Evolutionary conservation across 257 asterid genomes (phyloP).

Genomic region (Osmanthus fragrans): DNA sequence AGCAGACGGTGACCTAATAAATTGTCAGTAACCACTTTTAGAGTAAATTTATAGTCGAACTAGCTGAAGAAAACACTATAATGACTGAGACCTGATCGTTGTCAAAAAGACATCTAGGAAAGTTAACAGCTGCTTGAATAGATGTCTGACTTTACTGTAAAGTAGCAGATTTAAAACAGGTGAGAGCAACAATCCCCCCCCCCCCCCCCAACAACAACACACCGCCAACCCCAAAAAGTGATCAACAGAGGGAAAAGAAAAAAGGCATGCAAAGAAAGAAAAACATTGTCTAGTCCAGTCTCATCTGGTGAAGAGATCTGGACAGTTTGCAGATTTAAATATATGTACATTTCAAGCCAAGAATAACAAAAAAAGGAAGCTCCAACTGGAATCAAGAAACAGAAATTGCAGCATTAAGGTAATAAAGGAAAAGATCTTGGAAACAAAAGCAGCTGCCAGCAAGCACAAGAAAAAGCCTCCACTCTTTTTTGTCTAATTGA

Average conservation of each 20-base stretch:
- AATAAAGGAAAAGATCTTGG: neutral
- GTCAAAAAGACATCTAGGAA: neutral
- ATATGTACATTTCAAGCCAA: neutral
- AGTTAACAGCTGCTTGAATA: neutral
- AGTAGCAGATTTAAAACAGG: slow-evolving; percentile 1
- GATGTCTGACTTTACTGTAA: neutral
- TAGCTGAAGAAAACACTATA: slow-evolving; percentile 1
- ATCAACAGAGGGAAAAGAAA: neutral
- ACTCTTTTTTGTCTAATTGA: neutral
- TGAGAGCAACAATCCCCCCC: too few species aligned
- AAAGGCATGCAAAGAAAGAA: neutral
- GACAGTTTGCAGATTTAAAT: neutral
- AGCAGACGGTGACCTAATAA: slow-evolving; percentile 71
- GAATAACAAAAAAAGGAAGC: neutral
- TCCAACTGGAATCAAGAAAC: neutral
- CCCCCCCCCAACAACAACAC: neutral
- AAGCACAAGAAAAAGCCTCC: neutral
- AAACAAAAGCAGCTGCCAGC: neutral
- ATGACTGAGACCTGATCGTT: neutral
- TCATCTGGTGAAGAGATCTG: neutral
- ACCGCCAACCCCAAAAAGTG: too few species aligned
- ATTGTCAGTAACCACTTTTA: slow-evolving; percentile 21
- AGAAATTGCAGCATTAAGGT: neutral
- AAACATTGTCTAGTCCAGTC: neutral
- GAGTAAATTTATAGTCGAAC: slow-evolving; percentile 15